These are phyloP conservation scores for Limtongozyma cylindracea DNA, from an alignment of 805 yeast species.

Conservation along the genomic window DNA sequence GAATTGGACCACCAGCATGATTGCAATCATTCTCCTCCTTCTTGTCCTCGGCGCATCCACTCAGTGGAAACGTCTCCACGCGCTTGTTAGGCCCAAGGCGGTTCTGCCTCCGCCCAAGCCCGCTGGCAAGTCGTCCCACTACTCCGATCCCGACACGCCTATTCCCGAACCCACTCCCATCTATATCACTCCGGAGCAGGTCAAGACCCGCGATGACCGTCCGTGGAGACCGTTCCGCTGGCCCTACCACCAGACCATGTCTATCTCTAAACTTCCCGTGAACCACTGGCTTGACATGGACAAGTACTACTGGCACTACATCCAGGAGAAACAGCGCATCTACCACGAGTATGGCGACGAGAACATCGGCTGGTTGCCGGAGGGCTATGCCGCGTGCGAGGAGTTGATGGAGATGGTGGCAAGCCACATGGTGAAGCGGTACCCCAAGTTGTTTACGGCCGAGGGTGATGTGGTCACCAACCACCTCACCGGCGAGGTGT, in stretches of 20 bases:
- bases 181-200: constrained; percentile 41
- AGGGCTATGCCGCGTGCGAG: constrained; percentile 27
- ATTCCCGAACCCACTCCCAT: constrained; percentile 28
- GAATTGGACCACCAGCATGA: no score
- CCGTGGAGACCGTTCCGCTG: constrained; percentile 68
- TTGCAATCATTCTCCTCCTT: no score
- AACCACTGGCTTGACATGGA: constrained; percentile 70
- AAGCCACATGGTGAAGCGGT: constrained; percentile 31
- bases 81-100: no score
- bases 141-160: constrained; percentile 1
- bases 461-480: constrained; percentile 21
- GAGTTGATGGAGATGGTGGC: constrained; percentile 42
- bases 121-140: not conserved
- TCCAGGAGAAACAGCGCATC: constrained; percentile 34
- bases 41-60: no score
- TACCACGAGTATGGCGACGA: constrained; percentile 30
- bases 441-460: constrained; percentile 34
- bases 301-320: constrained; percentile 42
- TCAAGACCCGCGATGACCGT: constrained; percentile 38
- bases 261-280: constrained; percentile 41
- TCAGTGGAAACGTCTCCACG: no score
- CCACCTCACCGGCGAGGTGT: constrained; percentile 31
- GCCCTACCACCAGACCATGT: constrained; percentile 67
- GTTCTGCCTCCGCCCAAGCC: no score
- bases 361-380: constrained; percentile 43